Evolutionary conservation across 495 filamentous ascomycete species (phyloP).

Genomic region (Penicillium arizonense): DNA sequence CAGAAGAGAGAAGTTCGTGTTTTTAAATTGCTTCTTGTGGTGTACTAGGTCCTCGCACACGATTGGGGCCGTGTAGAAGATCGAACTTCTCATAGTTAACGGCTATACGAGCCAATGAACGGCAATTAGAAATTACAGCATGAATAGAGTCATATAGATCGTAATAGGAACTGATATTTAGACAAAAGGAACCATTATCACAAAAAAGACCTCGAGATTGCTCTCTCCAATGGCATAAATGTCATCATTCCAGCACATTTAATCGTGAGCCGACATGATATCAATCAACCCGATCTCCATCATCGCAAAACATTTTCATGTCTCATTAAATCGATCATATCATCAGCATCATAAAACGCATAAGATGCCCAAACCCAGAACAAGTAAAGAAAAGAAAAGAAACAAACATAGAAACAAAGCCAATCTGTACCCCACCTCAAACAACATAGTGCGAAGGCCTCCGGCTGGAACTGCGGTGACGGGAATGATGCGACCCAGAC

Average conservation of each 20-base stretch:
- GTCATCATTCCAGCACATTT: not conserved
- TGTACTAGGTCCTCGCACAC: no score
- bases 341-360: slow-evolving; percentile 1
- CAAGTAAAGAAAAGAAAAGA: slow-evolving; percentile 1
- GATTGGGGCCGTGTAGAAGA: no score
- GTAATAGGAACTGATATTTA: not conserved
- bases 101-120: no score
- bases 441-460: slow-evolving; percentile 39
- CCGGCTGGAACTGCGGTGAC: slow-evolving; percentile 36
- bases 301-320: not conserved
- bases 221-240: not conserved
- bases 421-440: slow-evolving; percentile 9
- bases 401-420: slow-evolving; percentile 2
- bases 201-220: not conserved
- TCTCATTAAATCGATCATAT: slow-evolving; percentile 6
- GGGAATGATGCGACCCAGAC: slow-evolving; percentile 23
- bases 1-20: no score
- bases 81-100: not conserved
- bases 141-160: not conserved
- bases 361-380: not conserved
- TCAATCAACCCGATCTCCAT: not conserved
- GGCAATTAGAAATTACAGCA: no score
- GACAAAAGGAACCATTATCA: not conserved
- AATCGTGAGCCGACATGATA: not conserved
- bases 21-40: no score